Conservation (phyloP, 768 basidiomycete species). For the Trichaptum fuscoviolaceum region DNA sequence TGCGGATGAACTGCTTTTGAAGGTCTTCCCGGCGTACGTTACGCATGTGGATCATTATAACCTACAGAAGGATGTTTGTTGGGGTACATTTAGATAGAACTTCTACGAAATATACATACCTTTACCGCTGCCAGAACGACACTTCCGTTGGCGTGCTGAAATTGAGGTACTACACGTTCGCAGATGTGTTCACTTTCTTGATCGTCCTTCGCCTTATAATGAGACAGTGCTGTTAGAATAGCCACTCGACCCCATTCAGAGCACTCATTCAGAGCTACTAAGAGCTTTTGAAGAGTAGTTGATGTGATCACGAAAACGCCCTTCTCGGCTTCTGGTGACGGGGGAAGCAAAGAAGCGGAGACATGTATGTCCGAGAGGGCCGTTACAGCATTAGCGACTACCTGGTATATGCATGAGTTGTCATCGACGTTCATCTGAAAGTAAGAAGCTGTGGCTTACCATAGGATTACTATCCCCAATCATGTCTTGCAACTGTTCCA, state of each 20-base stretch:
- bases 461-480: conserved; percentile 95
- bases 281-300: conserved; percentile 76
- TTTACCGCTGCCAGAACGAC: conserved; percentile 97
- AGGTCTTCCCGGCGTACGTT: conserved; percentile 77
- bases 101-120: conserved; percentile 34
- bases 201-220: conserved; percentile 79
- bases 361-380: conserved; percentile 90
- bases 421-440: background rate
- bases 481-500: conserved; percentile 87
- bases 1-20: conserved; percentile 77
- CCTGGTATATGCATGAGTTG: conserved; percentile 42
- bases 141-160: conserved; percentile 94
- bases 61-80: conserved; percentile 37
- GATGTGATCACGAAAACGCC: conserved; percentile 82
- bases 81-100: background rate
- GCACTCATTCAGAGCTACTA: conserved; percentile 95
- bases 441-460: conserved; percentile 45
- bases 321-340: conserved; percentile 49
- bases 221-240: conserved; percentile 78
- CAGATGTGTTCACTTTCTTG: conserved; percentile 99
- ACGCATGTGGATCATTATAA: conserved; percentile 97
- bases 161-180: conserved; percentile 96
- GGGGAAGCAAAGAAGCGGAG: conserved; percentile 54
- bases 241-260: conserved; percentile 99
- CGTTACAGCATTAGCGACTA: conserved; percentile 94